Percentiles rank a stretch among this genome's conserved stretches.
These are phyloP conservation scores for Boletus pseudo-olivaceus DNA, from an alignment of 768 basidiomycete species.

Conservation along the genomic window DNA sequence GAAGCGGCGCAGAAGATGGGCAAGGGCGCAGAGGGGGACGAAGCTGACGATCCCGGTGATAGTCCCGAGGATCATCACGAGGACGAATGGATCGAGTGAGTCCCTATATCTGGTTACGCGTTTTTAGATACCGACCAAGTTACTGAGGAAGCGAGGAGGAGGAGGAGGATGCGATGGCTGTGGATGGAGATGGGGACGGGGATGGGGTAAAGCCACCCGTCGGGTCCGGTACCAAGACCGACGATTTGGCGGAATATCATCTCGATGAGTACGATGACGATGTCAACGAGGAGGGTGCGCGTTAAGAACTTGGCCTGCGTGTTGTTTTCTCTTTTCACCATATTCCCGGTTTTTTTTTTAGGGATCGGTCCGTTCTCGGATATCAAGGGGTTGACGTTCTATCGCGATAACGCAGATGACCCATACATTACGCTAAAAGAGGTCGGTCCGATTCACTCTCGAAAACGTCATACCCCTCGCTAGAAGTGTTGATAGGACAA, in stretches of 20 bases:
- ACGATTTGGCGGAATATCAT: conserved; percentile 84
- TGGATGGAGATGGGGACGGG: conserved; percentile 44
- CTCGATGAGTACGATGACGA: conserved; percentile 93
- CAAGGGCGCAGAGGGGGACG: conserved; percentile 59
- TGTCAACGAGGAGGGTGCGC: conserved; percentile 35
- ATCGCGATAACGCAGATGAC: conserved; percentile 89
- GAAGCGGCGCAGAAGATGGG: conserved; percentile 72
- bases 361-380: conserved; percentile 85
- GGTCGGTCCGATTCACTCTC: conserved; percentile 44
- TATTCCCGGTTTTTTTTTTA: conserved; percentile 19
- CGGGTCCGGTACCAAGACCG: conserved; percentile 36
- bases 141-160: conserved; percentile 42
- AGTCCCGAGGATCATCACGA: conserved; percentile 42
- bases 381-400: conserved; percentile 91
- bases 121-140: conserved; percentile 12
- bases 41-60: conserved; percentile 53
- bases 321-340: not conserved
- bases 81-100: conserved; percentile 87
- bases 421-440: conserved; percentile 97
- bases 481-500: conserved; percentile 23
- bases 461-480: not conserved
- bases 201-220: conserved; percentile 11
- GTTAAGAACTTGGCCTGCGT: not conserved
- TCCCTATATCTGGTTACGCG: conserved; percentile 21
- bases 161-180: conserved; percentile 59